These are phyloP conservation scores for Porodaedalea pini DNA, from an alignment of 1,284 basidiomycete species.

Conservation along the genomic window DNA sequence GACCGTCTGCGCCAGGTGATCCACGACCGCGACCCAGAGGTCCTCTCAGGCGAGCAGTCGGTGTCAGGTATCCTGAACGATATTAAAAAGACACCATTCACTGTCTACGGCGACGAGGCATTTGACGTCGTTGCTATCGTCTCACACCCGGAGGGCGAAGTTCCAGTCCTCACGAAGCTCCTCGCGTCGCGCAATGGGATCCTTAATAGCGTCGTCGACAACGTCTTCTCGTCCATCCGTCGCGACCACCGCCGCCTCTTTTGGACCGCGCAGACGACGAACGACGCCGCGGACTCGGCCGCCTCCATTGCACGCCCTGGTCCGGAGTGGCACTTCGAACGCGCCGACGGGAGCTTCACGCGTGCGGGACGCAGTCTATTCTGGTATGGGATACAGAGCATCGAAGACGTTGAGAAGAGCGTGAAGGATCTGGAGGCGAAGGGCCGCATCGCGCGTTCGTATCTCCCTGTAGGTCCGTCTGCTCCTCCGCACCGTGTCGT, in stretches of 20 bases:
- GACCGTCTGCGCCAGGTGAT: slow-evolving; percentile 92
- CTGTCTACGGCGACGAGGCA: slow-evolving; percentile 97
- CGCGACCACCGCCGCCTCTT: slow-evolving; percentile 94
- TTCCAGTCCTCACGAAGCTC: slow-evolving; percentile 91
- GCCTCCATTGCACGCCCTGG: slow-evolving; percentile 13
- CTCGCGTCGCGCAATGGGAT: slow-evolving; percentile 85
- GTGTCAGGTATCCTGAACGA: slow-evolving; percentile 87
- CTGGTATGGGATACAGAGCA: slow-evolving; percentile 96
- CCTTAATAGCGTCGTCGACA: slow-evolving; percentile 94
- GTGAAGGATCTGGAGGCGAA: slow-evolving; percentile 83
- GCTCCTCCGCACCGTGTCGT: slow-evolving; percentile 58
- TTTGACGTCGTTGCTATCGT: slow-evolving; percentile 95
- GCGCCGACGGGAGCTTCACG: slow-evolving; percentile 96
- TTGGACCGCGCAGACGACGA: slow-evolving; percentile 94
- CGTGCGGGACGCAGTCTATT: slow-evolving; percentile 90
- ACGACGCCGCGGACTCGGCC: slow-evolving; percentile 33
- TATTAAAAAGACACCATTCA: slow-evolving; percentile 81
- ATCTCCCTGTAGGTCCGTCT: slow-evolving; percentile 86
- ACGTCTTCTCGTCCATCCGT: slow-evolving; percentile 93
- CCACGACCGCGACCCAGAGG: slow-evolving; percentile 92
- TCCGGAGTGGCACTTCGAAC: slow-evolving; percentile 97
- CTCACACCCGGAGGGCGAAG: slow-evolving; percentile 85
- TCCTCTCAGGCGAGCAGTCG: slow-evolving; percentile 79
- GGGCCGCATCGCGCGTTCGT: slow-evolving; percentile 82
- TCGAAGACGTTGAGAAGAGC: slow-evolving; percentile 86